These are phyloP conservation scores for Endotrypanum monterogeii DNA, from an alignment of 208 protist species.

Conservation along the genomic window DNA sequence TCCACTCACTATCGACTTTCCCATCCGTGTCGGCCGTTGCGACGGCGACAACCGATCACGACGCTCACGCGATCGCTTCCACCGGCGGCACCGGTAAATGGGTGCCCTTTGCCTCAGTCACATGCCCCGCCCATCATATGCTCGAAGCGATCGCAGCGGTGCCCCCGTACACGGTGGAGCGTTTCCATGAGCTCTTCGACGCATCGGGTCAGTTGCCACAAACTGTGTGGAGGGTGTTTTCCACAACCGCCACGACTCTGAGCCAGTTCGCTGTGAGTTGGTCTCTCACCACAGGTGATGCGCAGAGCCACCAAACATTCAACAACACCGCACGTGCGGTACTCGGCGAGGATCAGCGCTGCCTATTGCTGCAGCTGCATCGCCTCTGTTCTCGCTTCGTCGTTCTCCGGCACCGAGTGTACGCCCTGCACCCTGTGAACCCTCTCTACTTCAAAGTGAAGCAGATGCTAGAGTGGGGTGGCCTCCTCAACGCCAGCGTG, in stretches of 20 bases:
- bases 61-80: neutral
- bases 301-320: neutral
- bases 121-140: neutral
- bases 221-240: constrained; percentile 24
- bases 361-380: constrained; percentile 24
- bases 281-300: constrained; percentile 20
- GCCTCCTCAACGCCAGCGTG: constrained; percentile 17
- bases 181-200: constrained; percentile 26
- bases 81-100: neutral
- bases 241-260: constrained; percentile 8
- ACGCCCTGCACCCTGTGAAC: constrained; percentile 14
- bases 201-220: constrained; percentile 1
- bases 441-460: constrained; percentile 36
- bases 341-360: constrained; percentile 20
- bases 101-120: neutral
- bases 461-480: constrained; percentile 33
- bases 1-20: neutral
- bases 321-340: constrained; percentile 13
- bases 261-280: constrained; percentile 28
- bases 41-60: neutral
- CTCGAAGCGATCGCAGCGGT: neutral
- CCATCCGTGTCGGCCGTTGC: neutral
- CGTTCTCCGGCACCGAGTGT: constrained; percentile 25
- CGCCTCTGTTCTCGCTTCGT: constrained; percentile 23
- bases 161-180: constrained; percentile 27